Conservation (phyloP, 2,329 filamentous ascomycete genomes). For the Pseudopithomyces maydicus region DNA sequence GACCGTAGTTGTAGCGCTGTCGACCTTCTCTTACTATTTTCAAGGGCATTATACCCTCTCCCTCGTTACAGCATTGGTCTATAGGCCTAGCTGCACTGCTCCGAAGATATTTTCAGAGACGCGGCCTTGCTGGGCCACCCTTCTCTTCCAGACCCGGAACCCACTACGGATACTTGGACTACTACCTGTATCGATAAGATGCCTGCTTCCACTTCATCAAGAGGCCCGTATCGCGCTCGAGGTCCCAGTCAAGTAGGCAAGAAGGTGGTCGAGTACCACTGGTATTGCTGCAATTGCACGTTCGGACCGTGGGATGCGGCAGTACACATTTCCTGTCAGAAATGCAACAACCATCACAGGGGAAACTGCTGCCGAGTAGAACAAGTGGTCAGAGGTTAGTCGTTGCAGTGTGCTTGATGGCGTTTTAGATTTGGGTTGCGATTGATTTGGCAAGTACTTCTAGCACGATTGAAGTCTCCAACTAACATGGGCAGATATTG, state of each 20-base stretch:
- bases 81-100: background rate
- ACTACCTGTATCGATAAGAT: background rate
- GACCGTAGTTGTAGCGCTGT: too few species aligned
- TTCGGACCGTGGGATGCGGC: background rate
- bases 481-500: background rate
- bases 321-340: background rate
- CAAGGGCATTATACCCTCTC: background rate
- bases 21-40: background rate
- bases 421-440: background rate
- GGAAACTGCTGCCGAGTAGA: background rate
- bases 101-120: too few species aligned
- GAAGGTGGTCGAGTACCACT: background rate
- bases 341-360: background rate
- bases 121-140: too few species aligned
- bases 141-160: background rate
- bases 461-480: background rate
- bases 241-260: background rate
- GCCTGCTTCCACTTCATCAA: background rate
- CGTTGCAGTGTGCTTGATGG: background rate
- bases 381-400: background rate
- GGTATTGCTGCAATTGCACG: background rate
- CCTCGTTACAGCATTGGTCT: background rate
- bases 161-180: too few species aligned
- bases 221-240: background rate
- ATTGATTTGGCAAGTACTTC: background rate